Base-by-base conservation (phyloP, 176 grass and related monocot genomes). In the Ensete ventricosum region DNA sequence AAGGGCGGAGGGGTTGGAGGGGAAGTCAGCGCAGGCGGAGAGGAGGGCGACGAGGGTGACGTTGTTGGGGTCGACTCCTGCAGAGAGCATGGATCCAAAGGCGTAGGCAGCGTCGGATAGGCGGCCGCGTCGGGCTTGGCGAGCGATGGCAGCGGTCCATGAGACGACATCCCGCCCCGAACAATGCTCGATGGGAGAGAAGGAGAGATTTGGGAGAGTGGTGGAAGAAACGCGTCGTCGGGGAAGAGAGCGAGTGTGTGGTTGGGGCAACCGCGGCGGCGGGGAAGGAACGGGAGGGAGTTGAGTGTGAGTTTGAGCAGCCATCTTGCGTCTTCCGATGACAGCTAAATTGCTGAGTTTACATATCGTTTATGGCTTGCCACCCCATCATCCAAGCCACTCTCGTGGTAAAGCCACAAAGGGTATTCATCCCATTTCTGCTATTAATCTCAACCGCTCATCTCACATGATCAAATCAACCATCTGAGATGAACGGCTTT, bases 41-140 rank as follows among this genome's bases (percentile, higher is more conserved):
- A 88, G 51, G 59, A 84, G 73, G 66, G 89, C 78, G 54, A 91
- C 83, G 24, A 91, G 83, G 26, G 89, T 91, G 75, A 85, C 71
- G 57, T 88, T 77, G 67, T 85, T 85, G 27, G 85, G 81, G 0
- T 62, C 24, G 5, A 83, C 80, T 25, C 83, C 65, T 70, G 89
- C 75, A 52, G 74, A 85, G 53, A 91, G 78, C 85, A 85, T 85
- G 54, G 74, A 72, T 11, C 76, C 73, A 63, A 90, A 80, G 17
- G 76, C 55, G 1, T 67, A 67, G 5, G 73, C 72, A 14, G 79
- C 85, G 3, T 82, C 68, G 51, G 24, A 52, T 26, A 87, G 82
- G 85, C 84, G 72, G 63, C 88, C 88, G 64, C 81, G 82, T 51
- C 82, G 79, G 27, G 84, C 76, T 1, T 73, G 51, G 23, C 79